Evolutionary conservation across 306 rosid species (phyloP), one percentile per base, ranked within the genome.

Genomic region (Cucurbita maxima): DNA sequence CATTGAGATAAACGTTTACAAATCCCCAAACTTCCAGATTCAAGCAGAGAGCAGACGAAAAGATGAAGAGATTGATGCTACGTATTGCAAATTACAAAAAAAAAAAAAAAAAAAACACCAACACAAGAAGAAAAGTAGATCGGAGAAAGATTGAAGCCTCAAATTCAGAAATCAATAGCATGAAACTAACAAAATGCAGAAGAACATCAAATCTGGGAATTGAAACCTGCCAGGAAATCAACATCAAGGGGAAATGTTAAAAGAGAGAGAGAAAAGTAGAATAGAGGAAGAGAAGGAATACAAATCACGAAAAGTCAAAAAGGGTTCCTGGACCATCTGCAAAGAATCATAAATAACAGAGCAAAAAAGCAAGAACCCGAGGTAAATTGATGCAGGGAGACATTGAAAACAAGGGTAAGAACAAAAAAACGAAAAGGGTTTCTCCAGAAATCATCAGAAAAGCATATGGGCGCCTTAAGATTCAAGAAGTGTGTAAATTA

Each of bases 291-390:
- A 30, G 34, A 30, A 30, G 34, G 34, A 30, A 30, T 30, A 30
- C 34, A 30, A 3, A 30, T 30, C 34, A 30, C 34, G 34, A 30
- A 30, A 30, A 30, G 34, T 30, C 34, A 30, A 30, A 30, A 30
- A 30, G 74, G 74, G 74, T 70, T 70, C 36, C 74, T 70, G 74
- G 74, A 70, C 74, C 74, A 70, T 70, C 74, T 70, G 47, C 34
- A 70, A 50, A 70, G 74, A 70, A 70, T 43, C 71, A 63, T 13
- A 41, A 16, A 58, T 41, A 38, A 41, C 36, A 63, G 71, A 63
- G 34, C 69, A 4, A 41, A 63, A 63, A 63, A 63, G 51, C 41
- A 10, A 63, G 71, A 63, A 63, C 45, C 71, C 71, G 50, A 63
- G 71, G 71, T 16, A 45, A 48, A 30, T 15, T 11, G 73, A 63